Evolutionary conservation across 1,284 basidiomycete species (phyloP), one percentile per base, ranked within the genome.

Genomic region (Trametes versicolor): DNA sequence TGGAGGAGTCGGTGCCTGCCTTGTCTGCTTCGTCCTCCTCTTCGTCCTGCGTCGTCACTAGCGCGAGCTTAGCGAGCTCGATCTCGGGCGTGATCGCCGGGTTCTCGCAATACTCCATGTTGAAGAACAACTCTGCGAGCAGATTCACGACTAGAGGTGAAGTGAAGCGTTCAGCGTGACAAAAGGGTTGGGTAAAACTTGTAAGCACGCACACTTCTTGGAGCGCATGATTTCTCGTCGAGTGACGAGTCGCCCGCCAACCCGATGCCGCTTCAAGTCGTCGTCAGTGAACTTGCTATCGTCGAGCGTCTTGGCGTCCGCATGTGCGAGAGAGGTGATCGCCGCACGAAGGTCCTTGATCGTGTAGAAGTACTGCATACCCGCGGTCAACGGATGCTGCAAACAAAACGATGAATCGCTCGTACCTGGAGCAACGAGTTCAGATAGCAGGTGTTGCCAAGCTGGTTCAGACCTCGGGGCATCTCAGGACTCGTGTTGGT

Each of bases 401-500:
- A 6, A 9, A 19, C 49, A 9, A 36, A 15, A 17, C n/a, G 37
- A 39, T 13, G 17, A 15, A 2, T 17, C 15, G 23, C 17, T 65
- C 77, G 25, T 69, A 89, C 90, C 82, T 94, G 92, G 1, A 95
- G 81, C 27, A 96, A 79, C 21, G 94, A 96, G 76, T 97, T 97
- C 60, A 97, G 83, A 76, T 97, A 97, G 75, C 95, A 97, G 0
- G 95, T 97, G 74, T 98, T 98, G 58, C 95, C 95, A 37, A 98
- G 88, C 75, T 97, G 96, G 74, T 96, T 94, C 37, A 97, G 83
- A 1, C 96, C 95, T 59, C 95, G 86, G 17, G 96, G 96, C 72
- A 91, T 82, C 65, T 95, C 92, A 1, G 81, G 80, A 43, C 85
- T 82, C 5, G 81, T 85, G 32, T 82, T 79, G 5, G 79, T 74